Percentiles rank a stretch among this genome's conserved stretches.
phyloP scores from a whole-genome alignment of 495 filamentous ascomycete species.

The Neurospora cerealis region DNA sequence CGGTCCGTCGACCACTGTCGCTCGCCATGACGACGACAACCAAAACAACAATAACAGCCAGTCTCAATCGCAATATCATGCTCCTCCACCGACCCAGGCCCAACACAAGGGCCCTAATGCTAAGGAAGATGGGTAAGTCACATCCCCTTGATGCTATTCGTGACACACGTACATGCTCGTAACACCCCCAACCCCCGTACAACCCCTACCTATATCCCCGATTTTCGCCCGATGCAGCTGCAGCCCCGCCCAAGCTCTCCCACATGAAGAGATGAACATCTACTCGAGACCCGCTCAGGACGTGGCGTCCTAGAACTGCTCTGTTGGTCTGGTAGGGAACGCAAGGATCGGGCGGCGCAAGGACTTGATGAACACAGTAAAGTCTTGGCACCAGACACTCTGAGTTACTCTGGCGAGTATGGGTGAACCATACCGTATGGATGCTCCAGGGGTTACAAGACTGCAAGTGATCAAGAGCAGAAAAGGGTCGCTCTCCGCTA shows the following conservation, averaged over 20 bases:
- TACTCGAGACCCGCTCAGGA: not conserved
- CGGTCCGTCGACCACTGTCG: conserved; percentile 25
- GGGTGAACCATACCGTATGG: not conserved
- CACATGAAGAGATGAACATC: not conserved
- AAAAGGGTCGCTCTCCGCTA: conserved; percentile 1
- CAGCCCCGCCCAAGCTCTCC: not conserved
- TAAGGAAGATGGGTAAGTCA: conserved; percentile 98
- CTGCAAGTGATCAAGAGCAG: conserved; percentile 2
- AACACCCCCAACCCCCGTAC: not conserved
- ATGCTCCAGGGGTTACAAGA: not conserved
- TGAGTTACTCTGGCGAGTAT: not conserved
- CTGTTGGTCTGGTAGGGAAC: not conserved
- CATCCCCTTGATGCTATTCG: conserved; percentile 13
- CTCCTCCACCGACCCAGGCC: conserved; percentile 8
- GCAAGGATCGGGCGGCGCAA: not conserved
- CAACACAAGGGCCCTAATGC: conserved; percentile 52
- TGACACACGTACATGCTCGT: conserved; percentile 5
- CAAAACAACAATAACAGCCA: conserved; percentile 15
- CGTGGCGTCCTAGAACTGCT: not conserved
- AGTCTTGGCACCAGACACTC: not conserved
- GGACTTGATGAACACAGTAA: not conserved
- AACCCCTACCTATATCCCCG: not conserved
- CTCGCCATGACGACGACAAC: conserved; percentile 26
- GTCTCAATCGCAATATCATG: conserved; percentile 14
- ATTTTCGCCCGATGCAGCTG: not conserved